phyloP scores from a whole-genome alignment of 345 rosid genomes.

The Balakata baccata region DNA sequence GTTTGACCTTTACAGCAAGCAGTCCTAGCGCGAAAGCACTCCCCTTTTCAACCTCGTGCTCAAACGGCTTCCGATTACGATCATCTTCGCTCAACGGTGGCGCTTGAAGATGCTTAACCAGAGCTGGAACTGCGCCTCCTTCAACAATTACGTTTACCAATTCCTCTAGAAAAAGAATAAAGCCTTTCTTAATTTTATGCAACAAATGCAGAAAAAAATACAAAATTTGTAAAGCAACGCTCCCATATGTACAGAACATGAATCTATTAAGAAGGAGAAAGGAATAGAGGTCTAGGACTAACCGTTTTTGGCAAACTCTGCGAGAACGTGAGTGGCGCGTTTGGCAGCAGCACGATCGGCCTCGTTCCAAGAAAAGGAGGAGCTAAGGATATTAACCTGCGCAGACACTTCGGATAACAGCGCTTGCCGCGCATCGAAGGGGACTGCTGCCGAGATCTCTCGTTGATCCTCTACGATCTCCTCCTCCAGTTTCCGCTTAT shows the following conservation, averaged over 20 bases:
- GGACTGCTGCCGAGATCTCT: conserved; percentile 44
- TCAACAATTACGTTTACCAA: conserved; percentile 93
- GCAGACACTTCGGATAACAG: conserved; percentile 58
- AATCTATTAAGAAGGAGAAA: background rate
- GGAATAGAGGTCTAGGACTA: background rate
- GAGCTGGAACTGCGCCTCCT: conserved; percentile 91
- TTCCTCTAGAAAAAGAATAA: conserved; percentile 55
- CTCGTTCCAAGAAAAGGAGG: conserved; percentile 79
- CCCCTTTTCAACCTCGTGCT: conserved; percentile 98
- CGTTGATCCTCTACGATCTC: conserved; percentile 47
- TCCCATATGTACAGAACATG: background rate
- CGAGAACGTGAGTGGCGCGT: conserved; percentile 93
- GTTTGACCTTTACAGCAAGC: conserved; percentile 84
- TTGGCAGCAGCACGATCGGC: conserved; percentile 92
- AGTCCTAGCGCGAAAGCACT: conserved; percentile 96
- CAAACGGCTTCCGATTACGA: conserved; percentile 54
- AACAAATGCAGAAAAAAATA: conserved; percentile 9
- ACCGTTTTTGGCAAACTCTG: conserved; percentile 98
- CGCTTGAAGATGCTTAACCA: conserved; percentile 84
- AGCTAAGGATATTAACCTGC: conserved; percentile 69
- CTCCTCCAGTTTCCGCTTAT: conserved; percentile 86
- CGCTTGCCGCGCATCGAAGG: conserved; percentile 57
- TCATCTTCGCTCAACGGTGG: conserved; percentile 62
- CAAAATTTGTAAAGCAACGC: conserved; percentile 5
- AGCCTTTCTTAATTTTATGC: background rate